Base-by-base conservation (phyloP, 129 eudicot species). In the Rutidosis leptorrhynchoides region DNA sequence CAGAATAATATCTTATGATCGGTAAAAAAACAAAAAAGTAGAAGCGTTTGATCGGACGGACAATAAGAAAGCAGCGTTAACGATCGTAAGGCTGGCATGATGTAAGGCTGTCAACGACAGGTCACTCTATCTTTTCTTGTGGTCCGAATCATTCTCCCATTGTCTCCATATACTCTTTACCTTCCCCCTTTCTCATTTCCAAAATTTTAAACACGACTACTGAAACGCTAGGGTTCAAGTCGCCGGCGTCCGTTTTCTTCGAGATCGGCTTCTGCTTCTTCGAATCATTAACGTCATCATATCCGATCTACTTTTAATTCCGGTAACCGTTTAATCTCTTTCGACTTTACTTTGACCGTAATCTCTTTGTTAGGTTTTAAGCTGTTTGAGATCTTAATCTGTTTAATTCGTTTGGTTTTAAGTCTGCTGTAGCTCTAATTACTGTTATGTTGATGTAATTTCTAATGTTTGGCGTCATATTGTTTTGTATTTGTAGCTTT, bases 101-200 rank as follows among this genome's bases (percentile, higher is more conserved):
- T 29, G 67, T 51, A 64, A 64, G 70, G 83, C 83, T 82, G 86
- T 78, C 82, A 77, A 68, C 77, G 75, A 70, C 72, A 82, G 83
- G 80, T 78, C 81, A 82, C 80, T 71, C 80, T 74, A 82, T 70
- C 80, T 70, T 70, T 74, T 49, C 82, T 78, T 83, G 80, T 82
- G 86, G 83, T 78, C 75, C 52, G 68, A 74, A 82, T 82, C 75
- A 82, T 82, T 82, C 86, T 71, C 74, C 75, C 77, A 22, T 53
- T 21, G 51, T 68, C 69, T 52, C 73, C 33, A 56, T 69, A 74
- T 58, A 73, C 65, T 65, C 78, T 58, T 65, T 45, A 65, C 52
- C 68, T 40, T 67, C 63, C 63, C 65, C 61, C 61, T 73, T 74
- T 76, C 54, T 70, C 77, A 74, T 78, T 74, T 82, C 77, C 72